Evolutionary conservation across 2,329 filamentous ascomycete species (phyloP).

Genomic region (Alternaria gansuensis): DNA sequence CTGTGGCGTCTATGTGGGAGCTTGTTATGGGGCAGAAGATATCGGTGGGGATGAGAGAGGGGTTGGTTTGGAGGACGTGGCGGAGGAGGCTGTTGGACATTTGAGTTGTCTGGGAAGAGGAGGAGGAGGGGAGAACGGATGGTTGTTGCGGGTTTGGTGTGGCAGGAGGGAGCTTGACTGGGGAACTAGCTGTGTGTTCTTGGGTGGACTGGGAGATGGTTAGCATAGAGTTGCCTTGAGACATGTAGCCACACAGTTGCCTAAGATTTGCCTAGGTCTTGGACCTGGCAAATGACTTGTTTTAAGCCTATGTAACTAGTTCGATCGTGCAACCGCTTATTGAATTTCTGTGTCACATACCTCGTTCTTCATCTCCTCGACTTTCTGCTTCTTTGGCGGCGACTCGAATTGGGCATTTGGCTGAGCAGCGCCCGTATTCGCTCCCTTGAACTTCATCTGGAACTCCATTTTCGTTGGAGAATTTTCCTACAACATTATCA

Average conservation of each 20-base stretch:
- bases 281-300: too few species aligned
- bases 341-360: not conserved
- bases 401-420: not conserved
- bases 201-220: not conserved
- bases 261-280: too few species aligned
- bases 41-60: not conserved
- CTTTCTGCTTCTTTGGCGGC: constrained; percentile 16
- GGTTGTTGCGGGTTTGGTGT: not conserved
- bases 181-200: not conserved
- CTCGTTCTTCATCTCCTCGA: not conserved
- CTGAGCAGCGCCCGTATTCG: not conserved
- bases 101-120: not conserved
- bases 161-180: not conserved
- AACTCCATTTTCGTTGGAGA: not conserved
- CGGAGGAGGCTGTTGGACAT: not conserved
- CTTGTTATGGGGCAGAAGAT: not conserved
- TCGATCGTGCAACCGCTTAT: too few species aligned
- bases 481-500: not conserved
- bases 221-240: not conserved
- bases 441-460: not conserved
- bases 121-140: too few species aligned
- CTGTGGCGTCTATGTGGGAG: constrained; percentile 15
- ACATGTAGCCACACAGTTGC: too few species aligned
- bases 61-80: constrained; percentile 1
- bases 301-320: too few species aligned